Evolutionary conservation across 2,329 filamentous ascomycete species (phyloP).

Genomic region (Ustilaginoidea virens): DNA sequence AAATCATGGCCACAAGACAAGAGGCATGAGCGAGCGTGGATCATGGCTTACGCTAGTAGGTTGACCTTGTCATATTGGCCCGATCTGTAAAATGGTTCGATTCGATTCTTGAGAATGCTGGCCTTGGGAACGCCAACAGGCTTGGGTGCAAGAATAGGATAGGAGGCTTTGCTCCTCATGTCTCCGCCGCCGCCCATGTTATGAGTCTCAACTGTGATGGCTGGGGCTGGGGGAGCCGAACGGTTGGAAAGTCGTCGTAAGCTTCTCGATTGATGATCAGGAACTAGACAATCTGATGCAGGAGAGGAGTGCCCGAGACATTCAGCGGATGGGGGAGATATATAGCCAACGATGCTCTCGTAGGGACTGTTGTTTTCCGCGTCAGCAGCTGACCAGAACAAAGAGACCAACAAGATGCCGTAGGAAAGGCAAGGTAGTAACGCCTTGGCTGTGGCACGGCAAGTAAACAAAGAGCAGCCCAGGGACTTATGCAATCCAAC

Average conservation of each 20-base stretch:
- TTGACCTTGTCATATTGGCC: slow-evolving; percentile 70
- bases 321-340: slow-evolving; percentile 10
- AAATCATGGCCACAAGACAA: background rate
- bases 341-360: slow-evolving; percentile 10
- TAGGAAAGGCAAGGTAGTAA: slow-evolving; percentile 3
- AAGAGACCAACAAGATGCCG: slow-evolving; percentile 1
- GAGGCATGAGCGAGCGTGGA: background rate
- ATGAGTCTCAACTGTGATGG: slow-evolving; percentile 13
- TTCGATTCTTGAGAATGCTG: slow-evolving; percentile 70
- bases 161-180: slow-evolving; percentile 29
- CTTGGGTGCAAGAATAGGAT: slow-evolving; percentile 33
- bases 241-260: slow-evolving; percentile 19
- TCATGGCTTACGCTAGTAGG: slow-evolving; percentile 51
- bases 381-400: slow-evolving; percentile 10
- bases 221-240: slow-evolving; percentile 21
- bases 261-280: slow-evolving; percentile 8
- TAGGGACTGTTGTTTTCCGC: slow-evolving; percentile 8
- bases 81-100: slow-evolving; percentile 62
- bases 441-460: background rate
- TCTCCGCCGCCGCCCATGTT: slow-evolving; percentile 37
- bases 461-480: no score
- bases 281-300: slow-evolving; percentile 7
- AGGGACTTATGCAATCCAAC: no score
- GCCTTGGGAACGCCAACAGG: slow-evolving; percentile 67
- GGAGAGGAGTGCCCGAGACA: slow-evolving; percentile 11